Conservation (phyloP, 805 yeast genomes). For the Pichia ethanolica region DNA sequence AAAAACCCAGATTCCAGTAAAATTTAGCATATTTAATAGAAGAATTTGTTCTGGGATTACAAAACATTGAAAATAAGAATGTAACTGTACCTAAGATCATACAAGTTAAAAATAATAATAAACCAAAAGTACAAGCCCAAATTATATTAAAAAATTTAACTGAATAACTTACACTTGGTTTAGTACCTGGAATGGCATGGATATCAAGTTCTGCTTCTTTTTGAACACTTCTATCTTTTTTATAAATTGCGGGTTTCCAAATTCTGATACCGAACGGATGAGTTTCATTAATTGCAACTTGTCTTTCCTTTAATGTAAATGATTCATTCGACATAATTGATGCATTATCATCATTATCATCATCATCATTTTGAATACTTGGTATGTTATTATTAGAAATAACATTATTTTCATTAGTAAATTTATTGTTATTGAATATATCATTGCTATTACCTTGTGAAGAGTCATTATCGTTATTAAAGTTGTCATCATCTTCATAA, state of each 20-base stretch:
- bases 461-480: no score
- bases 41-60: constrained; percentile 36
- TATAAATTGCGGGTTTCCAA: constrained; percentile 97
- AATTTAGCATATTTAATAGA: constrained; percentile 57
- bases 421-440: no score
- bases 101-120: constrained; percentile 49
- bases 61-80: constrained; percentile 35
- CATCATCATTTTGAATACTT: background rate
- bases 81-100: constrained; percentile 41
- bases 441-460: no score
- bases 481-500: background rate
- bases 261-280: constrained; percentile 98
- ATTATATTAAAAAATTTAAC: constrained; percentile 61
- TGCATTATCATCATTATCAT: constrained; percentile 29
- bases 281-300: constrained; percentile 90
- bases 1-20: constrained; percentile 56
- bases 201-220: constrained; percentile 88
- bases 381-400: no score
- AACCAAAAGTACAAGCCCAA: constrained; percentile 74
- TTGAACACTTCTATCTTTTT: constrained; percentile 87
- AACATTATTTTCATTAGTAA: background rate
- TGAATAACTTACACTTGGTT: constrained; percentile 44
- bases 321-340: constrained; percentile 59
- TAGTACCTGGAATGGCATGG: constrained; percentile 56
- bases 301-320: constrained; percentile 83